Evolutionary conservation across 352 stramenopile genomes (phyloP).

Genomic region (Pythium rishiriense): DNA sequence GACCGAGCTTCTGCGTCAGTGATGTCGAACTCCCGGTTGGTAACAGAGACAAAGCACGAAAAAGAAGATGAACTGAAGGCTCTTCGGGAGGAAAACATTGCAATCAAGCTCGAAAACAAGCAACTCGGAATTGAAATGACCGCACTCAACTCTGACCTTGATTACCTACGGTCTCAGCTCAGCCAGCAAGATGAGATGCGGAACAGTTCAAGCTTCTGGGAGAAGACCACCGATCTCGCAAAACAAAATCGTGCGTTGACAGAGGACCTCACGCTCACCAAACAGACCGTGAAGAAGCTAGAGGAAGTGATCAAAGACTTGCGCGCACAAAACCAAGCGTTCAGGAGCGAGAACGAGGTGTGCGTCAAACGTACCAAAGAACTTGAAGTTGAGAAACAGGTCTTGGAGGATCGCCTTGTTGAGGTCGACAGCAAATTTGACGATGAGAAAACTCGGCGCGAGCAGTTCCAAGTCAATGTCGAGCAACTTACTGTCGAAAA

Average conservation of each 20-base stretch:
- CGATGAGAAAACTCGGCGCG: constrained; percentile 74
- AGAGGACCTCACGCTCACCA: constrained; percentile 62
- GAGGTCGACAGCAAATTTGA: constrained; percentile 74
- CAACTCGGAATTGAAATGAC: constrained; percentile 73
- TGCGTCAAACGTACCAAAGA: constrained; percentile 60
- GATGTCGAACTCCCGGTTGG: constrained; percentile 62
- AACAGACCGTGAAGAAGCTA: constrained; percentile 67
- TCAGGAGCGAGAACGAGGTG: constrained; percentile 57
- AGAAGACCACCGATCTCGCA: constrained; percentile 84
- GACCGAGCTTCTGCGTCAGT: constrained; percentile 64
- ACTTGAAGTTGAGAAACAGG: constrained; percentile 74
- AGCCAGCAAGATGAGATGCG: constrained; percentile 74
- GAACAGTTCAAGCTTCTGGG: constrained; percentile 78
- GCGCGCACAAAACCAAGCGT: constrained; percentile 45
- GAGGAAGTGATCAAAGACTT: constrained; percentile 66
- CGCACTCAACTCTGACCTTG: constrained; percentile 61
- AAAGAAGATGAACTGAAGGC: constrained; percentile 77
- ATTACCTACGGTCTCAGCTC: constrained; percentile 72
- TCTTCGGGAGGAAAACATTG: constrained; percentile 65
- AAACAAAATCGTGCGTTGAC: constrained; percentile 77
- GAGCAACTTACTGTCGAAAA: constrained; percentile 87
- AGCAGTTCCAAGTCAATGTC: constrained; percentile 87
- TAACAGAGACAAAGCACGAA: constrained; percentile 72
- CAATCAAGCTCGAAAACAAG: constrained; percentile 59
- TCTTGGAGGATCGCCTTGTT: constrained; percentile 63